Conservation (phyloP, 2,329 filamentous ascomycete species). For the Hortaea werneckii region DNA sequence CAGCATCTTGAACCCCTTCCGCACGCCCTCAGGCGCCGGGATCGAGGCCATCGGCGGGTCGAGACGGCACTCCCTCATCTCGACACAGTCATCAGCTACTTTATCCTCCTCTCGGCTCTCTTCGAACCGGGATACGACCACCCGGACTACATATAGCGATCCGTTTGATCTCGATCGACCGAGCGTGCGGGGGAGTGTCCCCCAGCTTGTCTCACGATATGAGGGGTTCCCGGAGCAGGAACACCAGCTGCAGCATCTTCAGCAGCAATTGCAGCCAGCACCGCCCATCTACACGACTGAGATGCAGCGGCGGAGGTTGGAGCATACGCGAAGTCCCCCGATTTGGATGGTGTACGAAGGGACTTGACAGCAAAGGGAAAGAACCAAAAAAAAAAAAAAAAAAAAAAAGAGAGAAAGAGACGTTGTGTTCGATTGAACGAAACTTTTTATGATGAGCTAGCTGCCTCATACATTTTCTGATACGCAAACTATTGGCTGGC, state of each 20-base stretch:
- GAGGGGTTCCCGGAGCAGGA: background rate
- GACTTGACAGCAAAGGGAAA: background rate
- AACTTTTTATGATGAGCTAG: too few relatives aligned
- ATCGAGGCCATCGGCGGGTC: background rate
- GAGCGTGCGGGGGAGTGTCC: constrained; percentile 3
- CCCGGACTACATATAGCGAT: constrained; percentile 3
- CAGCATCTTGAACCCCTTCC: constrained; percentile 7
- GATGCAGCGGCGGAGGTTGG: background rate
- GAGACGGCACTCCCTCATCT: constrained; percentile 1
- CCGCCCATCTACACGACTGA: background rate
- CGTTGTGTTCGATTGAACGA: too few relatives aligned
- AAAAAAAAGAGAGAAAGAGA: too few relatives aligned
- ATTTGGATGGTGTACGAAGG: background rate
- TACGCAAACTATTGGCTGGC: too few relatives aligned
- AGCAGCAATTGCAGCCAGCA: too few relatives aligned
- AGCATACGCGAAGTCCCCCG: background rate
- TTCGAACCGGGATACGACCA: constrained; percentile 1
- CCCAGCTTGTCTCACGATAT: background rate
- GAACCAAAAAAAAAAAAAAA: too few relatives aligned
- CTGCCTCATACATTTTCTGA: too few relatives aligned
- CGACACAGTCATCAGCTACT: constrained; percentile 2
- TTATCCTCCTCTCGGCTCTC: background rate
- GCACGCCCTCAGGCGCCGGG: background rate
- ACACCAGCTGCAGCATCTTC: too few relatives aligned
- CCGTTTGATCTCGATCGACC: constrained; percentile 9